A percentile compares a stretch with the other conserved stretches of the same genome.
Evolutionary conservation across 345 rosid species (phyloP).

Genomic region (Psidium friedrichsthalianum): DNA sequence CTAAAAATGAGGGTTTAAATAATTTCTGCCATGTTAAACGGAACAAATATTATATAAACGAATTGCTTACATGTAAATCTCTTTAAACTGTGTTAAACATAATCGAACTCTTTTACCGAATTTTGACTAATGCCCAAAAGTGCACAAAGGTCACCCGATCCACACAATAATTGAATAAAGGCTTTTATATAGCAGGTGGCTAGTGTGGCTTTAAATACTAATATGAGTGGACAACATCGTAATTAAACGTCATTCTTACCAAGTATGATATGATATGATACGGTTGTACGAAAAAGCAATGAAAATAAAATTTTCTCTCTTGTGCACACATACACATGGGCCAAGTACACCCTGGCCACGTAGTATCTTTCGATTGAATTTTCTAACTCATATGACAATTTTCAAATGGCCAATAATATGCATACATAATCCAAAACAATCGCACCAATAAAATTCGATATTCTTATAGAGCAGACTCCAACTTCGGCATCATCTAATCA

Average conservation of each 20-base stretch:
- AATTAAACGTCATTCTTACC: background rate
- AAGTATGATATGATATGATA: background rate
- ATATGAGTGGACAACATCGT: too few relatives aligned
- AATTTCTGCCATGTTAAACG: too few relatives aligned
- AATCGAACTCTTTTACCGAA: background rate
- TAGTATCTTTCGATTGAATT: too few relatives aligned
- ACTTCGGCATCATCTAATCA: background rate
- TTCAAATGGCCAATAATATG: background rate
- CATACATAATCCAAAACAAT: background rate
- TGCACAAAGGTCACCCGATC: background rate
- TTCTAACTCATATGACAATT: background rate
- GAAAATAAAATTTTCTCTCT: background rate
- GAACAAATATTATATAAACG: too few relatives aligned
- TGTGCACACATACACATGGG: too few relatives aligned
- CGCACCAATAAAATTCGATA: background rate
- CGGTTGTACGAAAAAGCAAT: background rate
- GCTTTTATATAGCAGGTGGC: background rate
- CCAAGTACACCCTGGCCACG: too few relatives aligned
- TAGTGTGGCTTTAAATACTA: too few relatives aligned
- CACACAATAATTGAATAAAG: background rate
- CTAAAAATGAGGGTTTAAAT: too few relatives aligned
- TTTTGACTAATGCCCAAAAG: background rate
- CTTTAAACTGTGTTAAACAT: background rate
- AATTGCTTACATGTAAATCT: too few relatives aligned
- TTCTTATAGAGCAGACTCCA: background rate